Percentiles rank a stretch among this genome's conserved stretches.
phyloP scores from a whole-genome alignment of 164 flowering plant genomes.

The Magnolia sinica region DNA sequence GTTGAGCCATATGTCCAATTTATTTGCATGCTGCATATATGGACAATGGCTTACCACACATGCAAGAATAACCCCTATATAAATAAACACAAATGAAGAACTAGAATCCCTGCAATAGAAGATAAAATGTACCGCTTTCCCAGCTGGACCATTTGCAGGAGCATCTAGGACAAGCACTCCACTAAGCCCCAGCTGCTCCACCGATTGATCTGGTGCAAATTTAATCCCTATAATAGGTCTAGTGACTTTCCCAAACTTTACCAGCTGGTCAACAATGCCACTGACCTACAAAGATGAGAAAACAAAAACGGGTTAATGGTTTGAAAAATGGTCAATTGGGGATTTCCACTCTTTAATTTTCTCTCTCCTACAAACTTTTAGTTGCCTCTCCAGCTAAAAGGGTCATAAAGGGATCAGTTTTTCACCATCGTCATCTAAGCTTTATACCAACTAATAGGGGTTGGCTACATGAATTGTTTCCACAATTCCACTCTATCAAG shows the following conservation, averaged over 20 bases:
- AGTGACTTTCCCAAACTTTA: slow-evolving; percentile 84
- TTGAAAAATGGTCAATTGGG: not conserved
- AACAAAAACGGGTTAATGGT: not conserved
- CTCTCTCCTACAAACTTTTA: no score
- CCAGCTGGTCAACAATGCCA: slow-evolving; percentile 92
- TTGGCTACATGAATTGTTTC: no score
- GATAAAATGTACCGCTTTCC: slow-evolving; percentile 73
- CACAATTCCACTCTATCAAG: no score
- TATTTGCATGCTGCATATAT: not conserved
- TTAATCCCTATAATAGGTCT: slow-evolving; percentile 93
- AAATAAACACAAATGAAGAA: not conserved
- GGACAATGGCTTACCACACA: not conserved
- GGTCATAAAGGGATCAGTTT: no score
- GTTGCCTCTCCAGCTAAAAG: no score
- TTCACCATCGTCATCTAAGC: no score
- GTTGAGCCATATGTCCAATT: not conserved
- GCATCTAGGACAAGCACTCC: slow-evolving; percentile 97
- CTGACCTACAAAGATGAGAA: slow-evolving; percentile 45
- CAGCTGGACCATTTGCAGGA: slow-evolving; percentile 90
- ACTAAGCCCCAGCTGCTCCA: slow-evolving; percentile 91
- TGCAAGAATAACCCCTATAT: not conserved
- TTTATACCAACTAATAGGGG: no score
- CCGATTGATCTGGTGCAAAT: slow-evolving; percentile 97
- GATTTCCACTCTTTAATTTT: not conserved
- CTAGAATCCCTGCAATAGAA: not conserved